A percentile compares a stretch with the other conserved stretches of the same genome.
These are phyloP conservation scores for Leccinum sublutescens DNA, from an alignment of 768 basidiomycete genomes.

Conservation along the genomic window DNA sequence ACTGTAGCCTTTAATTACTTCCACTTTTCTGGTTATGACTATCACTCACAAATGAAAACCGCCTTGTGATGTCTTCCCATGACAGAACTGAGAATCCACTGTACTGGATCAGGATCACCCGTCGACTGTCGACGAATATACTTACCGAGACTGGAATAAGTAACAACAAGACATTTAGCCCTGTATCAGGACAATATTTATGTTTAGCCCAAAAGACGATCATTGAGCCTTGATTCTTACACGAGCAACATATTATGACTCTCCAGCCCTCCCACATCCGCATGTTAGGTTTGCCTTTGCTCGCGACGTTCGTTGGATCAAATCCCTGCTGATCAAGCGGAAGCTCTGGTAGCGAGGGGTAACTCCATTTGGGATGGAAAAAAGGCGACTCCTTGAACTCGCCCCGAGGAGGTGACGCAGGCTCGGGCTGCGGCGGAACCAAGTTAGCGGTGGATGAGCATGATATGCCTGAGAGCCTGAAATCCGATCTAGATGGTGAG, in stretches of 20 bases:
- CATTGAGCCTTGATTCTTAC: conserved; percentile 35
- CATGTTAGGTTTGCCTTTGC: conserved; percentile 10
- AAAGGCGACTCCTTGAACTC: conserved; percentile 32
- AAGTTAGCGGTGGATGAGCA: conserved; percentile 23
- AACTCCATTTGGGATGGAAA: conserved; percentile 23
- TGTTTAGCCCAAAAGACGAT: neutral
- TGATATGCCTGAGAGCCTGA: conserved; percentile 25
- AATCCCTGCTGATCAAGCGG: conserved; percentile 12
- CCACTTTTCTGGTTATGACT: neutral
- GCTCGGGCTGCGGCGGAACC: conserved; percentile 19
- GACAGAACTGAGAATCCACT: conserved; percentile 59
- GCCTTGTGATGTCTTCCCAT: conserved; percentile 49
- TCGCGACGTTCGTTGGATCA: neutral
- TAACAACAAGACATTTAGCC: conserved; percentile 67
- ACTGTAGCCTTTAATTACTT: conserved; percentile 37
- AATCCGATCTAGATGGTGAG: conserved; percentile 23
- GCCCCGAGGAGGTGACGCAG: conserved; percentile 3
- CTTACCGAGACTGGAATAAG: conserved; percentile 69
- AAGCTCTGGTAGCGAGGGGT: conserved; percentile 21
- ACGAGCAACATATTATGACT: conserved; percentile 53
- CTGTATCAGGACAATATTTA: conserved; percentile 34
- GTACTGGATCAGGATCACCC: neutral
- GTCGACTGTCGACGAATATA: conserved; percentile 1
- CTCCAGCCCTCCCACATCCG: conserved; percentile 50
- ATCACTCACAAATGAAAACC: conserved; percentile 57